A percentile compares a stretch with the other conserved stretches of the same genome.
Evolutionary conservation across 2,329 filamentous ascomycete species (phyloP).

Genomic region (Madurella mycetomatis): DNA sequence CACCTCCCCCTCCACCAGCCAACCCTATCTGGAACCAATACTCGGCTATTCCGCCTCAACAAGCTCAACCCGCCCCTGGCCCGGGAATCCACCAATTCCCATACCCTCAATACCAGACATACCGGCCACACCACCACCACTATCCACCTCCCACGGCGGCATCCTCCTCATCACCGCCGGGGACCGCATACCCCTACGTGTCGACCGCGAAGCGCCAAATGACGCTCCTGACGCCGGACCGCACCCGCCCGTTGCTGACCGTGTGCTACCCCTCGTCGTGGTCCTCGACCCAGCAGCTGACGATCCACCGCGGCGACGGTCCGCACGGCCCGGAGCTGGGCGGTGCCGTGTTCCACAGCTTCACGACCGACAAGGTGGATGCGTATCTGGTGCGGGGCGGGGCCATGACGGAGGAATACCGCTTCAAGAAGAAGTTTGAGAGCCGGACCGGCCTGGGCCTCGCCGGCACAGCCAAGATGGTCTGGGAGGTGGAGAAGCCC

Average conservation of each 20-base stretch:
- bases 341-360: not conserved
- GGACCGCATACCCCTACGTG: no score
- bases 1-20: no score
- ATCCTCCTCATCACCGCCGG: no score
- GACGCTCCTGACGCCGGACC: no score
- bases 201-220: no score
- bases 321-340: not conserved
- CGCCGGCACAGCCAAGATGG: not conserved
- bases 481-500: not conserved
- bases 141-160: no score
- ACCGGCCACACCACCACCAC: not conserved
- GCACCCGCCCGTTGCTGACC: not conserved
- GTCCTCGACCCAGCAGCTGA: not conserved
- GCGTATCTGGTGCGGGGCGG: not conserved
- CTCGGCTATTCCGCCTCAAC: no score
- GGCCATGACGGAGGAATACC: not conserved
- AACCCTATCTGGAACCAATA: no score
- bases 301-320: not conserved
- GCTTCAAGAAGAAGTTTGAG: not conserved
- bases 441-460: not conserved
- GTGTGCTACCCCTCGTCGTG: not conserved
- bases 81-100: no score
- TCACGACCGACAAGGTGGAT: constrained; percentile 1
- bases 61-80: no score
- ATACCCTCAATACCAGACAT: not conserved